Base-by-base conservation (phyloP, 495 filamentous ascomycete genomes). In the Penicillium desertorum region DNA sequence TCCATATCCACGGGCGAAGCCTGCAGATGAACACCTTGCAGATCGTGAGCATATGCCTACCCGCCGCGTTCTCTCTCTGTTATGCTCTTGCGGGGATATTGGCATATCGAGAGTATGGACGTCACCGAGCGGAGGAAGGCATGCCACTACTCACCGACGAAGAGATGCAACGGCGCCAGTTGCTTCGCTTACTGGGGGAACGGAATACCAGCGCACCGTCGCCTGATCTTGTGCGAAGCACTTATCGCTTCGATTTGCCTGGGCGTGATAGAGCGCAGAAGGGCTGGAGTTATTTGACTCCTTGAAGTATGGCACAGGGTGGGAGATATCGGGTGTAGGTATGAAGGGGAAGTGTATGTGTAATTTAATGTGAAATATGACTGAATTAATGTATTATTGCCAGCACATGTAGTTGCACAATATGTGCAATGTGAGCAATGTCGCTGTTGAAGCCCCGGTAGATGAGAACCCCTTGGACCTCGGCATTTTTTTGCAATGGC, bases 81-180 rank as follows among this genome's bases (percentile, higher is more conserved):
- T 70, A 70, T 27, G 66, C 67, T n/a, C 19, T 70, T 12, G 62
- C 64, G 3, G 61, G 68, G 5, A 52, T 68, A 11, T 59, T 72
- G 44, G 57, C 65, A 1, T 73, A 68, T 32, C 62, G 47, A 9
- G 59, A 61, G 49, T 56, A 58, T 39, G 42, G 29, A 17, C 47
- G 20, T 12, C 53, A 56, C 46, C 61, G 19, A 34, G 58, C 20
- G 8, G 56, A 57, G 10, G 62, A 59, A 32, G 58, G 41, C 17
- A 70, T 58, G 3, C 61, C 59, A 4, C 60, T 72, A 0, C 53
- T 75, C 36, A 73, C 64, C 10, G 68, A 71, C n/a, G 71, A 74
- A 25, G 74, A 75, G 47, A 61, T 71, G 71, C 70, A 72, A 46
- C 71, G 74, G 16, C 68, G 64, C 39, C 71, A 76, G 47, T 51